Conservation (phyloP, 805 yeast species). For the Starmera caribaea region DNA sequence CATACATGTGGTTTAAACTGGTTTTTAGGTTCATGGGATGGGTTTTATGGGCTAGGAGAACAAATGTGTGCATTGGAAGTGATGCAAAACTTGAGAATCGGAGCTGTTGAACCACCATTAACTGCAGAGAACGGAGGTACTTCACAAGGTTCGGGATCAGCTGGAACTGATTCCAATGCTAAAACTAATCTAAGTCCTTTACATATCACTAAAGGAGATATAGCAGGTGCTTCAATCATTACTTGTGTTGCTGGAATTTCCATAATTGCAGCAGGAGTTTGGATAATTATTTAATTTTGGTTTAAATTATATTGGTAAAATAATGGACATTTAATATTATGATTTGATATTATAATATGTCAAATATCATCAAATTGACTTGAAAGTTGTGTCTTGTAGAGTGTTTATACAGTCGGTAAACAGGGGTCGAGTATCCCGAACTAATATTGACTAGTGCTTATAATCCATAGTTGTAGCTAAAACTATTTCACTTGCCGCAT, state of each 20-base stretch:
- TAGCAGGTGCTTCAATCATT: conserved; percentile 60
- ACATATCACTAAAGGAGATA: conserved; percentile 31
- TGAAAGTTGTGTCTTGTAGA: too few species aligned
- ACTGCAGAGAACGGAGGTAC: conserved; percentile 57
- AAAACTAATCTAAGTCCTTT: conserved; percentile 27
- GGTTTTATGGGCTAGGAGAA: conserved; percentile 70
- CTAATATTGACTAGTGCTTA: too few species aligned
- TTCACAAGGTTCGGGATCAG: conserved; percentile 51
- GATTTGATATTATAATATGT: too few species aligned
- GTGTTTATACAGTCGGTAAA: too few species aligned
- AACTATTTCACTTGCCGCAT: too few species aligned
- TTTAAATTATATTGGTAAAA: not conserved
- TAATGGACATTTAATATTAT: too few species aligned
- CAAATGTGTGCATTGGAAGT: conserved; percentile 71
- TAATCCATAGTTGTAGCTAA: too few species aligned
- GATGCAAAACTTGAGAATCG: conserved; percentile 28
- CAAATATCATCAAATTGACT: too few species aligned
- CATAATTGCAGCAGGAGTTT: conserved; percentile 27
- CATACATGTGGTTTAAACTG: conserved; percentile 78
- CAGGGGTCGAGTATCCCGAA: too few species aligned
- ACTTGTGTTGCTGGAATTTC: conserved; percentile 41
- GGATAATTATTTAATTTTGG: conserved; percentile 24
- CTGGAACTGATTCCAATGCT: conserved; percentile 39
- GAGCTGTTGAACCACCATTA: conserved; percentile 40
- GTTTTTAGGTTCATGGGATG: conserved; percentile 54